Conservation (phyloP, 1,284 basidiomycete species). For the Hemileia vastatrix region DNA sequence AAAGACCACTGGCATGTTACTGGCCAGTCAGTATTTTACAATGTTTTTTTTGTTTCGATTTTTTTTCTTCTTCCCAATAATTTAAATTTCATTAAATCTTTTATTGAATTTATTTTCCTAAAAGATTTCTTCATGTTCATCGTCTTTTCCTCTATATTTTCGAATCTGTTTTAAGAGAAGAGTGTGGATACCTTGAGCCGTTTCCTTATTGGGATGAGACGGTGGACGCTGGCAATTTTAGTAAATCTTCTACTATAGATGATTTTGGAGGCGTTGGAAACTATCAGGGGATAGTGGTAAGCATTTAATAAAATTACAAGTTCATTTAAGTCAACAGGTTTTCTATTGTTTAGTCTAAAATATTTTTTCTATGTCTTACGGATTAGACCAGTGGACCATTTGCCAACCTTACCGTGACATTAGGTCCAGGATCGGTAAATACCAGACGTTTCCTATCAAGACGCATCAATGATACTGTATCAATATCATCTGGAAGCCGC, state of each 20-base stretch:
- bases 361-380: too few relatives aligned
- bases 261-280: constrained; percentile 20
- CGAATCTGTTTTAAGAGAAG: constrained; percentile 10
- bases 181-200: constrained; percentile 11
- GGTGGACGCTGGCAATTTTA: constrained; percentile 17
- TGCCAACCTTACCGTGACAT: background rate
- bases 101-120: too few relatives aligned
- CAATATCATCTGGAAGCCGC: constrained; percentile 1
- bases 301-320: too few relatives aligned
- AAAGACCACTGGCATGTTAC: constrained; percentile 20
- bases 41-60: too few relatives aligned
- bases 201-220: constrained; percentile 22
- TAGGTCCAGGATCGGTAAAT: constrained; percentile 15
- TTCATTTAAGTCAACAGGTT: too few relatives aligned
- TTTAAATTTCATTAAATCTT: too few relatives aligned
- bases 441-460: constrained; percentile 1
- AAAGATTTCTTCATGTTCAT: constrained; percentile 14
- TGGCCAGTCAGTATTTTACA: too few relatives aligned
- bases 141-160: constrained; percentile 18
- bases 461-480: constrained; percentile 17
- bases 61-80: too few relatives aligned
- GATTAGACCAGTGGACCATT: constrained; percentile 15
- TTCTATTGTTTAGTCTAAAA: too few relatives aligned
- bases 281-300: constrained; percentile 4
- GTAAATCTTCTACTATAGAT: constrained; percentile 9